Percentiles rank a stretch among this genome's conserved stretches.
Conservation (phyloP, 257 asterid genomes). For the Solanum neorickii region DNA sequence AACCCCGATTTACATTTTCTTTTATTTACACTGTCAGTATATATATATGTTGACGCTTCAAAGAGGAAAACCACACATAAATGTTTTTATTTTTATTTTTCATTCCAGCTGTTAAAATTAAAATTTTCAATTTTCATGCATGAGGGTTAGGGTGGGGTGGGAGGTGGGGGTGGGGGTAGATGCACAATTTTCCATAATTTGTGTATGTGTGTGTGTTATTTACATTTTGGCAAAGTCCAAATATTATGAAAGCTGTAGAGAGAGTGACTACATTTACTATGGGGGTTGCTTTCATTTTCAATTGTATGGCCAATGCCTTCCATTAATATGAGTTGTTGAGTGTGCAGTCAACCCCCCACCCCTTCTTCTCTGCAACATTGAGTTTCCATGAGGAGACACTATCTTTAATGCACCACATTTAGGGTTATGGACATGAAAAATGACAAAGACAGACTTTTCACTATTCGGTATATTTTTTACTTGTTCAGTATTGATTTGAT, state of each 20-base stretch:
- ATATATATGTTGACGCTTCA: background rate
- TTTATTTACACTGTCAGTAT: background rate
- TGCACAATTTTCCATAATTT: slow-evolving; percentile 13
- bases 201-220: slow-evolving; percentile 5
- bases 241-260: background rate
- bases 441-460: background rate
- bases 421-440: slow-evolving; percentile 13
- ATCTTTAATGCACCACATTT: slow-evolving; percentile 39
- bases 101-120: slow-evolving; percentile 26
- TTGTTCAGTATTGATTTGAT: background rate
- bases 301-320: background rate
- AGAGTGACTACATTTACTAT: slow-evolving; percentile 33
- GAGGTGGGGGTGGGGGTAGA: background rate
- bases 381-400: slow-evolving; percentile 19
- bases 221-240: slow-evolving; percentile 6
- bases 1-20: background rate
- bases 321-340: slow-evolving; percentile 41
- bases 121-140: background rate
- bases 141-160: background rate
- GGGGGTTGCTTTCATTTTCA: slow-evolving; percentile 46
- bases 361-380: slow-evolving; percentile 13
- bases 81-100: background rate
- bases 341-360: slow-evolving; percentile 48
- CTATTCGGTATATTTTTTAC: background rate
- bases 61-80: slow-evolving; percentile 18